Conservation (phyloP, 2,329 filamentous ascomycete genomes). For the Pseudogymnoascus sp. region DNA sequence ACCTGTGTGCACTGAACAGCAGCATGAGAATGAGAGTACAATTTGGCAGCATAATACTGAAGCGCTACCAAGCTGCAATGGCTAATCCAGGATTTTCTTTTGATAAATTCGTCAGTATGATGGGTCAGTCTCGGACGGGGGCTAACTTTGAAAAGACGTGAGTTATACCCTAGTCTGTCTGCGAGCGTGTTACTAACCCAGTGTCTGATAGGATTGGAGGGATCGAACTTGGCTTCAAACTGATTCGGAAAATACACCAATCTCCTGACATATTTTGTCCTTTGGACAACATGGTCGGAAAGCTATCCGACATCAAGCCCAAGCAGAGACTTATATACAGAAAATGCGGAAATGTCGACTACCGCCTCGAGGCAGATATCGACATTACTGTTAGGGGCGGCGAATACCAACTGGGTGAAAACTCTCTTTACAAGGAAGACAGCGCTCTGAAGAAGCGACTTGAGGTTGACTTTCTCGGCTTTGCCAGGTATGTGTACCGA, state of each 20-base stretch:
- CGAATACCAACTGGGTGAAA: conserved; percentile 9
- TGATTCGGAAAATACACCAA: neutral
- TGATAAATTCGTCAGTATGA: conserved; percentile 22
- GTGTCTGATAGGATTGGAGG: conserved; percentile 7
- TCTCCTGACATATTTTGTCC: conserved; percentile 7
- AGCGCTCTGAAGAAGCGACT: conserved; percentile 9
- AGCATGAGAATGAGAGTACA: conserved; percentile 28
- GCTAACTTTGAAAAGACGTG: conserved; percentile 25
- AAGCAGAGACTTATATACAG: conserved; percentile 8
- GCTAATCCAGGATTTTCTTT: conserved; percentile 15
- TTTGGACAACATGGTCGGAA: neutral
- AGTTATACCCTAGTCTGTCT: conserved; percentile 14
- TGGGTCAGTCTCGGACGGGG: conserved; percentile 19
- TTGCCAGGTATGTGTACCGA: neutral
- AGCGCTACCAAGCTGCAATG: conserved; percentile 19
- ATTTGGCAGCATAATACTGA: conserved; percentile 25
- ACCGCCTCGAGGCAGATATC: conserved; percentile 11
- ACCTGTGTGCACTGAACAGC: conserved; percentile 20
- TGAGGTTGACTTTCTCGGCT: neutral
- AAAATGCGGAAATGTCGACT: neutral
- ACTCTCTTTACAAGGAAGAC: neutral
- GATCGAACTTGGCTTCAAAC: neutral
- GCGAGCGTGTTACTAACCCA: neutral
- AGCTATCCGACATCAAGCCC: conserved; percentile 2
- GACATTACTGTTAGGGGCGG: conserved; percentile 1